Percentiles rank a stretch among this genome's conserved stretches.
Conservation (phyloP, 306 rosid genomes). For the Gastrolobium bilobum region DNA sequence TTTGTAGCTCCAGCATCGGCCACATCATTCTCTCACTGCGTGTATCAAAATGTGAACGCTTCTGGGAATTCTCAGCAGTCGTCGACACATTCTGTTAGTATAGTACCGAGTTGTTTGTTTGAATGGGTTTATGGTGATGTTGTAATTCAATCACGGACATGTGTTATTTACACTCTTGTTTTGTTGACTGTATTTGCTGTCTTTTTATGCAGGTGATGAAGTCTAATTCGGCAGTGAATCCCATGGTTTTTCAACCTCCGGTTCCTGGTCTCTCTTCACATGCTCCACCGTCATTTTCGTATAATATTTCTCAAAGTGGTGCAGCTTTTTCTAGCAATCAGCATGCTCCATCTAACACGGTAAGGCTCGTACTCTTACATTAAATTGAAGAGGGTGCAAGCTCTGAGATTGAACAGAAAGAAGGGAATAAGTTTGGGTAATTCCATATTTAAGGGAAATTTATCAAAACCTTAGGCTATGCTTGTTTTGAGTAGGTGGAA, state of each 20-base stretch:
- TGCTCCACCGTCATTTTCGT: conserved; percentile 59
- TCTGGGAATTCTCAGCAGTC: conserved; percentile 59
- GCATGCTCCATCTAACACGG: conserved; percentile 55
- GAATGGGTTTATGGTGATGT: conserved; percentile 14
- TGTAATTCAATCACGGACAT: not conserved
- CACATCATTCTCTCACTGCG: conserved; percentile 39
- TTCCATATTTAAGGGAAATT: conserved; percentile 16
- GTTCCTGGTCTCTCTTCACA: conserved; percentile 56
- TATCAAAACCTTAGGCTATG: conserved; percentile 7
- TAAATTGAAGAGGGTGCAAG: conserved; percentile 1
- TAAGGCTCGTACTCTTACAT: conserved; percentile 37
- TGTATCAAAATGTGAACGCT: conserved; percentile 39
- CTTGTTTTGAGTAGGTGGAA: conserved; percentile 23
- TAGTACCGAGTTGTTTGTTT: conserved; percentile 31
- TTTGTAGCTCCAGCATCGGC: conserved; percentile 44
- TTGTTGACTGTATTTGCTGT: conserved; percentile 11
- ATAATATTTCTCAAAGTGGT: conserved; percentile 55
- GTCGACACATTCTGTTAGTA: conserved; percentile 56
- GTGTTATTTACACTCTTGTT: not conserved
- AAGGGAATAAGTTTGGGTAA: conserved; percentile 2
- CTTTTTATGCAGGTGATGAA: conserved; percentile 51
- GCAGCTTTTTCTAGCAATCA: conserved; percentile 46
- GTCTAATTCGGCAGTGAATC: conserved; percentile 46
- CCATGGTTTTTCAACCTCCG: conserved; percentile 57
- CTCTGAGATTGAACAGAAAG: conserved; percentile 7